Conservation (phyloP, 1,284 basidiomycete species). For the Ceratobasidium sp. region DNA sequence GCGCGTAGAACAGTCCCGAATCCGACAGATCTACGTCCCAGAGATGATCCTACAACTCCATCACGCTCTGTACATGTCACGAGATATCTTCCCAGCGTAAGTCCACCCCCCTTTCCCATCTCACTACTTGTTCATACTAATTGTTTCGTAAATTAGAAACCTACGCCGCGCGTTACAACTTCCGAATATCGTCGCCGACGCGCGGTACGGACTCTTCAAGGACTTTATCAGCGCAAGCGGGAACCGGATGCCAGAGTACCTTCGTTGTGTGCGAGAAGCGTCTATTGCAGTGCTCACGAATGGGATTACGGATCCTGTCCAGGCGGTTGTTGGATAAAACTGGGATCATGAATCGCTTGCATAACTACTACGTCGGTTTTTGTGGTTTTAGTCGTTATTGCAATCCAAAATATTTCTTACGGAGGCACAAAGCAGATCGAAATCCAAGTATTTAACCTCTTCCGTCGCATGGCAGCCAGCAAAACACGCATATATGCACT, state of each 20-base stretch:
- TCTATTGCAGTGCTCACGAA: constrained; percentile 76
- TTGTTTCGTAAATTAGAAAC: constrained; percentile 67
- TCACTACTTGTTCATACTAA: not conserved
- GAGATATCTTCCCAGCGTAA: constrained; percentile 74
- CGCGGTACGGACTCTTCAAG: constrained; percentile 86
- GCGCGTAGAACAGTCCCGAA: constrained; percentile 77
- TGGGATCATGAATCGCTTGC: too few species aligned
- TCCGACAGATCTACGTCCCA: constrained; percentile 91
- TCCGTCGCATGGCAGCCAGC: too few species aligned
- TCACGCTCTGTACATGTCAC: constrained; percentile 75
- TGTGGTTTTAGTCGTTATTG: too few species aligned
- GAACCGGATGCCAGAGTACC: constrained; percentile 73
- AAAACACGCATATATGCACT: too few species aligned
- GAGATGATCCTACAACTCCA: constrained; percentile 92
- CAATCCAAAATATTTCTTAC: too few species aligned
- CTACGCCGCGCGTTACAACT: constrained; percentile 83
- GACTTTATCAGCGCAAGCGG: constrained; percentile 81
- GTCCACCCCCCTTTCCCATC: constrained; percentile 54
- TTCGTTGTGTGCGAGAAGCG: constrained; percentile 77
- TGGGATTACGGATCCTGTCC: constrained; percentile 80
- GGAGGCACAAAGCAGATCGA: too few species aligned
- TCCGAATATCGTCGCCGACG: constrained; percentile 88
- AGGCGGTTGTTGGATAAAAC: constrained; percentile 58
- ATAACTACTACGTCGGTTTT: too few species aligned
- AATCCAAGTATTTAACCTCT: too few species aligned